Conservation (phyloP, 495 filamentous ascomycete genomes). For the Podospora comata region DNA sequence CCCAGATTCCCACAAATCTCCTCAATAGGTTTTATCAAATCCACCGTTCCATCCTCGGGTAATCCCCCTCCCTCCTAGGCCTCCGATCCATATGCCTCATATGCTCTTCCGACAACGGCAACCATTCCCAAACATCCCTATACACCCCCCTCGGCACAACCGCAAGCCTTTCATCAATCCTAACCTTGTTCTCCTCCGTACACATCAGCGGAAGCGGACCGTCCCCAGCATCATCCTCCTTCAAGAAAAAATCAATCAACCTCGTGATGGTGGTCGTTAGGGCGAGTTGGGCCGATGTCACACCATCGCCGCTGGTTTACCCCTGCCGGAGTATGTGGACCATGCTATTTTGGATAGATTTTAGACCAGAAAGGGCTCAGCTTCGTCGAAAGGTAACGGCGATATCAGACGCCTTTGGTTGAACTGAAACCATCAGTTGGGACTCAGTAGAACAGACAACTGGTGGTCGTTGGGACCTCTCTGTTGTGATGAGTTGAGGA, state of each 20-base stretch:
- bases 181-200: not conserved
- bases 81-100: not conserved
- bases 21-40: not conserved
- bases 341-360: not conserved
- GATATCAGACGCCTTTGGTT: not conserved
- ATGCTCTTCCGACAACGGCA: not conserved
- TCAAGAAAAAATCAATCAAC: conserved; percentile 23
- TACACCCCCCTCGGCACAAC: conserved; percentile 1
- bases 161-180: not conserved
- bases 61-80: not conserved
- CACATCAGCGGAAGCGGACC: not conserved
- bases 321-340: not conserved
- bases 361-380: not conserved
- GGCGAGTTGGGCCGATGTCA: not conserved
- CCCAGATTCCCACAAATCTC: not conserved
- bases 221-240: not conserved
- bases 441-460: not conserved
- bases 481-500: too few species aligned
- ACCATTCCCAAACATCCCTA: not conserved
- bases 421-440: not conserved
- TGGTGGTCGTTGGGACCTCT: too few species aligned
- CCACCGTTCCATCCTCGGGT: not conserved
- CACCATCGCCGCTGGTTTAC: not conserved
- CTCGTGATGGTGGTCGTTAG: not conserved
- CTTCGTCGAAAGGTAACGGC: not conserved